phyloP scores from a whole-genome alignment of 495 filamentous ascomycete genomes.

The Aspergillus kassunensis region DNA sequence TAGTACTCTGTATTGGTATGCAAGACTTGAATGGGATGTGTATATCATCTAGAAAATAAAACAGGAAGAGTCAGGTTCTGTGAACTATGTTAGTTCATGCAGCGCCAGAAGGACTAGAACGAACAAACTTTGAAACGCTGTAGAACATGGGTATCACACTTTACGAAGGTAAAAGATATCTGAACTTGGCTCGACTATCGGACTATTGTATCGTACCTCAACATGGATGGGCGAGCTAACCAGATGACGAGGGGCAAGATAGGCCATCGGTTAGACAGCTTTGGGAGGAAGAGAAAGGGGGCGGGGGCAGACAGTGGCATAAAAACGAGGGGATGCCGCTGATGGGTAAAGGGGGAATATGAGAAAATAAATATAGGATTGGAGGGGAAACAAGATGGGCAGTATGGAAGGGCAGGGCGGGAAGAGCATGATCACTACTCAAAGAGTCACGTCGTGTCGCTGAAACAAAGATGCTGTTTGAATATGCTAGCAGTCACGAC shows the following conservation, averaged over 20 bases:
- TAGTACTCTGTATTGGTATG: no score
- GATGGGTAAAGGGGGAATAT: background rate
- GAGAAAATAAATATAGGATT: background rate
- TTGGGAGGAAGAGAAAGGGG: background rate
- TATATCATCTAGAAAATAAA: no score
- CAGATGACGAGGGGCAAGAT: conserved; percentile 1
- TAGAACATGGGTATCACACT: background rate
- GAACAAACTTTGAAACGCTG: no score
- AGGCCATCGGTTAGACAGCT: no score
- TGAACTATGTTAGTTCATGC: no score
- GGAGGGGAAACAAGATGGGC: no score
- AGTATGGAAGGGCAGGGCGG: background rate
- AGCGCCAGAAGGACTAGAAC: no score
- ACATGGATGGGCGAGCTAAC: background rate
- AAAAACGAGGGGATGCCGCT: conserved; percentile 1
- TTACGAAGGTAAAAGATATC: background rate
- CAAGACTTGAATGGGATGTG: no score
- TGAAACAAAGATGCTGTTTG: background rate
- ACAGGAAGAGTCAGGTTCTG: no score
- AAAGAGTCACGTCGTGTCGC: background rate
- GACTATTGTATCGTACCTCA: background rate
- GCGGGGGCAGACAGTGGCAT: background rate
- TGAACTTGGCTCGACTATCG: conserved; percentile 2
- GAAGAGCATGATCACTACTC: background rate
- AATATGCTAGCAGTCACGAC: background rate